Base-by-base conservation (phyloP, 441 rosid species). In the Geranium incanum region DNA sequence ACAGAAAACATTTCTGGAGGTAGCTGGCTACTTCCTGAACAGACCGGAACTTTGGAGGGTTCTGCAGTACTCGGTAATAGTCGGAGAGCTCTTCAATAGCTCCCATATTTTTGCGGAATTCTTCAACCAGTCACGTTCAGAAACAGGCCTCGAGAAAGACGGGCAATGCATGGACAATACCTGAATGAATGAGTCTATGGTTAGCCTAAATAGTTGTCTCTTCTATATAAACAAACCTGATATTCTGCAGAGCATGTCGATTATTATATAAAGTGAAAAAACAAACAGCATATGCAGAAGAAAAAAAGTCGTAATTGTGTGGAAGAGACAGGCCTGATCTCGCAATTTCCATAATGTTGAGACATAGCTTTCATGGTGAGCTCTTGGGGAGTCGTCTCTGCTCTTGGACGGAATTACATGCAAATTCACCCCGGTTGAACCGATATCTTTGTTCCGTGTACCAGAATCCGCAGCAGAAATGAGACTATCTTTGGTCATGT, bases 71-170 rank as follows among this genome's bases (percentile, higher is more conserved):
- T 91, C 95, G 0, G 87, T 77, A 33, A 86, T 88, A 48, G 85
- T 77, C 1, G 88, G 74, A 68, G 95, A 91, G 75, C 77, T 83
- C 78, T 87, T 89, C 74, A 91, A 85, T 4, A 86, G 69, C 72
- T 91, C 95, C 97, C 97, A 91, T 81, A 91, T 86, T 86, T 87
- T 91, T 6, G 87, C 89, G 5, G 95, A 83, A 79, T 81, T 84
- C 78, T 86, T 91, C 75, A 89, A 77, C 97, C 92, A 89, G n/a
- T 89, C 93, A 0, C 91, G 89, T 75, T 91, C 97, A 0, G 97
- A 87, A 48, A 91, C 82, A 0, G 86, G 72, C 81, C 83, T 84
- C 5, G 78, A 55, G 70, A 91, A 91, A 15, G 91, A 75, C 8
- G 86, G 81, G 78, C 82, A 68, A 55, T 71, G 79, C 80, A 84